Base-by-base conservation (phyloP, 2,329 filamentous ascomycete genomes). In the Rutstroemia sp. region DNA sequence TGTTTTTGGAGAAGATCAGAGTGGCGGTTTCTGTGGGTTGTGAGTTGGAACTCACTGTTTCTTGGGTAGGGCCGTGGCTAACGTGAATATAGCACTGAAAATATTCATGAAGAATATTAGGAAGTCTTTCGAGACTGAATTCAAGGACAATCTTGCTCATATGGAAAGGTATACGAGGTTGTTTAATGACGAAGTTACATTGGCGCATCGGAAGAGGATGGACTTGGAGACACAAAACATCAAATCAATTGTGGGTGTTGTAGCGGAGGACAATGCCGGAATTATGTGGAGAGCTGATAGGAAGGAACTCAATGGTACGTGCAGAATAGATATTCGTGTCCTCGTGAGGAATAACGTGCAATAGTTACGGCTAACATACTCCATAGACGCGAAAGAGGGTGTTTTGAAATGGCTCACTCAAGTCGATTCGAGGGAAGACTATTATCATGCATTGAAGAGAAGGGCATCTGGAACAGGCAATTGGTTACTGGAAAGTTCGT, bases 101-200 rank as follows among this genome's bases (percentile, higher is more conserved):
- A 16, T 55, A 16, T 50, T 55, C 19, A 9, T 51, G 4, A 55
- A 55, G 14, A 55, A 55, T 19, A 2, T 55, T 14, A 51, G n/a
- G 3, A 51, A 51, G 12, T 55, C 53, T 6, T 51, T 51, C 9
- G 53, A 55, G 5, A n/a, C 27, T 3, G 53, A 55, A 34, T 51
- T 55, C 2, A 55, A 27, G 44, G 53, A 51, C 6, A 55, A 55
- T 12, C 12, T 55, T 4, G 53, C 50, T 25, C 47, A 55, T n/a
- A 38, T 55, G 9, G 53, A 55, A 44, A 51, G 53, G 42, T 51
- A 38, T 51, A 51, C 38, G n/a, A 27, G 53, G 5, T 19, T 55
- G 12, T 55, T 55, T 8, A 55, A 50, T 50, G 53, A 55, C 17
- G 53, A 55, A 34, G 38, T 55, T 16, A 55, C 53, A 12, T 38